Conservation (phyloP, 1,139 yeast species). For the Zygoascus meyerae region DNA sequence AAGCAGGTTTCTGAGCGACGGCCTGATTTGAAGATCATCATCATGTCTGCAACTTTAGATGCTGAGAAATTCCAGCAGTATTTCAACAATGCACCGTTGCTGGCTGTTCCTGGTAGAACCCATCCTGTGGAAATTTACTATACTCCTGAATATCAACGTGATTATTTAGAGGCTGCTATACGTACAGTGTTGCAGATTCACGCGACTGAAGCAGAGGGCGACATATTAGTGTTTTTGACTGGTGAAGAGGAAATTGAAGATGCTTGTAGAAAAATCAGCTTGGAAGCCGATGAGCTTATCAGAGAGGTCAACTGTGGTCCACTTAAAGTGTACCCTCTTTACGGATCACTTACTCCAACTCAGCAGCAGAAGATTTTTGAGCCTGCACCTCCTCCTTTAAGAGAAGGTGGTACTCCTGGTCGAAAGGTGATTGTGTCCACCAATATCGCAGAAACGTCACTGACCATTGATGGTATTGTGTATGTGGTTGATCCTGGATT, state of each 20-base stretch:
- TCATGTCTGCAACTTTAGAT: constrained; percentile 97
- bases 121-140: constrained; percentile 95
- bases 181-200: constrained; percentile 93
- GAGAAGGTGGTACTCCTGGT: constrained; percentile 77
- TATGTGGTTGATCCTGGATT: constrained; percentile 98
- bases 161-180: constrained; percentile 89
- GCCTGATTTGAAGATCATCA: constrained; percentile 82
- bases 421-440: constrained; percentile 92
- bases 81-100: constrained; percentile 84
- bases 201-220: constrained; percentile 94
- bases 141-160: constrained; percentile 94
- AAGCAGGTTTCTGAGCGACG: constrained; percentile 76
- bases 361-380: constrained; percentile 92
- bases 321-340: constrained; percentile 79
- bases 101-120: constrained; percentile 97
- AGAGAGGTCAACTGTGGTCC: constrained; percentile 92
- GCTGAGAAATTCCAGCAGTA: constrained; percentile 92
- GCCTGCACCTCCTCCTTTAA: constrained; percentile 66
- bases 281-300: constrained; percentile 82
- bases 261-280: constrained; percentile 79
- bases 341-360: constrained; percentile 93
- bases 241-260: constrained; percentile 99
- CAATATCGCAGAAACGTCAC: constrained; percentile 95
- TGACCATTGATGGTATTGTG: constrained; percentile 95
- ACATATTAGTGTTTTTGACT: constrained; percentile 78